Base-by-base conservation (phyloP, 768 basidiomycete species). In the Strobilomyces dryophilus region DNA sequence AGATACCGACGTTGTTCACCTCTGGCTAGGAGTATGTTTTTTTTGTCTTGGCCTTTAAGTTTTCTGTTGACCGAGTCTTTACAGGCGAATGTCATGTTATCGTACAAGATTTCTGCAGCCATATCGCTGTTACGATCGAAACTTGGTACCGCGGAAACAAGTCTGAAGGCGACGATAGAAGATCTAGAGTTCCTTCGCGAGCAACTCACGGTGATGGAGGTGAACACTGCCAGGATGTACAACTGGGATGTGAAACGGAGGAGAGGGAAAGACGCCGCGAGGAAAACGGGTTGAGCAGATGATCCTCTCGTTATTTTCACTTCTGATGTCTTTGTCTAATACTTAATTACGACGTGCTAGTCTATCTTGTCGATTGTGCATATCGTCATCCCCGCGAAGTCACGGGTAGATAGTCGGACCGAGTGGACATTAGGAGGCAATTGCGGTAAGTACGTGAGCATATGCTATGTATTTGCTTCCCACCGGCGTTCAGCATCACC, bases 71-170 rank as follows among this genome's bases (percentile, higher is more conserved):
- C 36, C 26, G 10, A 4, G 21, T 47, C 15, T n/a, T 14, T 34
- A 10, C 58, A 98, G 95, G 97, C 97, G 8, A 98, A 98, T 58
- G 92, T 95, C 2, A 98, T 98, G 95, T 76, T 99, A 2, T 90
- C 93, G 1, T 99, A 99, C 74, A 88, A 87, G 56, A 73, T 95
- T 24, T 78, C 82, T 1, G 83, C 81, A 15, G 97, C 97, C 2
- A 79, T 87, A 51, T 67, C 77, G 1, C 79, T 98, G 8, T 74
- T 99, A 0, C 70, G 78, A 51, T 79, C 81, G 24, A 98, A 98
- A 70, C 81, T 95, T 27, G 70, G 74, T 0, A 76, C 79, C 0
- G 95, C 95, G 0, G 80, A 90, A 64, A 72, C 71, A 12, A 81
- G 76, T 51, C 71, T 95, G 47, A 64, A 74, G 26, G 84, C 85